Evolutionary conservation across 129 eudicot species (phyloP).

Genomic region (Helianthus tuberosus): DNA sequence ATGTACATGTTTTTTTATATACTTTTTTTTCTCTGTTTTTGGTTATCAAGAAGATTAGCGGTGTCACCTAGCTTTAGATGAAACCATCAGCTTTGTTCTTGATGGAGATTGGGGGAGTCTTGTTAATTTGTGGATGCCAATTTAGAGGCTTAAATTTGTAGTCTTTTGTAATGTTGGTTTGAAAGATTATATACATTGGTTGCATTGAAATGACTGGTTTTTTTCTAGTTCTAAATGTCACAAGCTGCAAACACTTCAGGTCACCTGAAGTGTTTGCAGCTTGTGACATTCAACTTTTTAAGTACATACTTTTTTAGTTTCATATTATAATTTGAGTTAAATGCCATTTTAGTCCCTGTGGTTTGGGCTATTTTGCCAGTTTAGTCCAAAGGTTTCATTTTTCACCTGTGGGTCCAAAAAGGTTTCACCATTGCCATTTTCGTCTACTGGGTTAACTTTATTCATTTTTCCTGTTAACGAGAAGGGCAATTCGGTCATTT

Average conservation of each 20-base stretch:
- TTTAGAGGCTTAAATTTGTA: constrained; percentile 1
- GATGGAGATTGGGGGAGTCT: constrained; percentile 4
- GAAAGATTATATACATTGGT: constrained; percentile 1
- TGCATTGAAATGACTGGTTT: constrained; percentile 1
- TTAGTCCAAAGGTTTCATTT: too few relatives aligned
- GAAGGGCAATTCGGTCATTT: too few relatives aligned
- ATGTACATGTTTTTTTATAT: constrained; percentile 11
- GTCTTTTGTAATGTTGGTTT: constrained; percentile 17
- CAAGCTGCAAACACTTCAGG: neutral
- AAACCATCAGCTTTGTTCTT: constrained; percentile 4
- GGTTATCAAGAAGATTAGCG: neutral
- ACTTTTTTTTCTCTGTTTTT: neutral
- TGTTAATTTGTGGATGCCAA: neutral
- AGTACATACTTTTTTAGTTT: too few relatives aligned
- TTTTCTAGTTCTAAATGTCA: neutral
- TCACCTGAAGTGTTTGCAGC: neutral
- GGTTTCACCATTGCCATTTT: too few relatives aligned
- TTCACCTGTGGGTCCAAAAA: too few relatives aligned
- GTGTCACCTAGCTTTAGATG: constrained; percentile 8
- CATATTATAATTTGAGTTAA: too few relatives aligned
- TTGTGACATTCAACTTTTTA: too few relatives aligned
- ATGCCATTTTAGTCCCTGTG: too few relatives aligned
- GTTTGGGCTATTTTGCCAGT: too few relatives aligned
- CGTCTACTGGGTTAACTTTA: too few relatives aligned
- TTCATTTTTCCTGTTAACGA: too few relatives aligned